phyloP scores from a whole-genome alignment of 148 eudicot genomes.

The Nyssa sinensis region DNA sequence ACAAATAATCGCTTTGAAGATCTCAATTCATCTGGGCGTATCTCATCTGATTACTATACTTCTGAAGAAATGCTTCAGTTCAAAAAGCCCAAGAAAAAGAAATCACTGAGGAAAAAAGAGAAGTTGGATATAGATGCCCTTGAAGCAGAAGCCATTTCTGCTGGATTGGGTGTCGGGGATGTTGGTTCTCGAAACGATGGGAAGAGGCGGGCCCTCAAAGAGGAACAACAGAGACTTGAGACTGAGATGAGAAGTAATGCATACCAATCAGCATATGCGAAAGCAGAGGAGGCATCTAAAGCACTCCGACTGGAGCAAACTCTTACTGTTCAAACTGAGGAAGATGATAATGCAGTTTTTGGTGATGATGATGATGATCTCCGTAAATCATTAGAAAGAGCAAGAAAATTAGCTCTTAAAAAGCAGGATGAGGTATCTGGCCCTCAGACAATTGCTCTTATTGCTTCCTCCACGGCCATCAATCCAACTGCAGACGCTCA shows the following conservation, averaged over 20 bases:
- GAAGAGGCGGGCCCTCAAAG: constrained; percentile 55
- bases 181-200: constrained; percentile 80
- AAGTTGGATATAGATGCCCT: constrained; percentile 88
- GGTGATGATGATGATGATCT: constrained; percentile 91
- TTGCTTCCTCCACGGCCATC: constrained; percentile 47
- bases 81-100: constrained; percentile 95
- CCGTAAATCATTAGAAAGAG: constrained; percentile 72
- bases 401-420: constrained; percentile 79
- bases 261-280: constrained; percentile 68
- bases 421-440: constrained; percentile 58
- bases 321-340: constrained; percentile 33
- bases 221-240: constrained; percentile 73
- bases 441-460: constrained; percentile 59
- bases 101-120: constrained; percentile 88
- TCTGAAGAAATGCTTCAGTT: constrained; percentile 87
- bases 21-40: constrained; percentile 50
- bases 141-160: constrained; percentile 86
- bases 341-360: constrained; percentile 49
- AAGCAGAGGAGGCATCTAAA: constrained; percentile 92
- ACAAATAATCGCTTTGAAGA: constrained; percentile 54
- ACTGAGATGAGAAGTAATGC: constrained; percentile 75
- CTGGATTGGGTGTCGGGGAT: constrained; percentile 80
- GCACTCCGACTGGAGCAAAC: constrained; percentile 59
- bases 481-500: constrained; percentile 44
- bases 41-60: constrained; percentile 77